Evolutionary conservation across 1,139 yeast genomes (phyloP), one percentile per base, ranked within the genome.

Genomic region (Oligophagozyma castellii): DNA sequence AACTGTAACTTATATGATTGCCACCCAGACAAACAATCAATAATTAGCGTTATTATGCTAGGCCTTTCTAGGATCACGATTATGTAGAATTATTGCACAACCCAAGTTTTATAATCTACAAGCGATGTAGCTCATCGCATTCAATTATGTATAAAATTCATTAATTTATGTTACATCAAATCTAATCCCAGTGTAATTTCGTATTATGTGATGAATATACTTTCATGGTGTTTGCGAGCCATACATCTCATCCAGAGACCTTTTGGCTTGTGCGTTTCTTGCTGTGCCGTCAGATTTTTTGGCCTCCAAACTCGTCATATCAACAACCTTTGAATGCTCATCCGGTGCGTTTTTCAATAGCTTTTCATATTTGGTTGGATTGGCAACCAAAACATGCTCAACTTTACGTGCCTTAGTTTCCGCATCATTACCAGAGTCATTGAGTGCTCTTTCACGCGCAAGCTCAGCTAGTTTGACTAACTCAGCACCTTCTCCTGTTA

Each of bases 311-410:
- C 10, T 7, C 10, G 20, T 18, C 8, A 10, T 18, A 18, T 18
- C 20, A 10, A 18, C 10, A 18, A 10, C 10, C 8, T n/a, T n/a
- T n/a, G n/a, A n/a, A n/a, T n/a, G n/a, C n/a, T n/a, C n/a, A n/a
- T n/a, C n/a, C n/a, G n/a, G n/a, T n/a, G n/a, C n/a, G n/a, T n/a
- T n/a, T n/a, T n/a, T n/a, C n/a, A n/a, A n/a, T n/a, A 50, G 23
- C 19, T 40, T 40, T 29, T 50, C 54, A 29, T 44, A 43, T 32
- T 44, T 46, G 1, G 57, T 53, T 3, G 57, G 57, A 28, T 53
- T 51, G 4, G 57, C 57, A 16, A 48, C 46, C 11, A 51, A 29
- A 2, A 51, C 55, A 30, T 51, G 51, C 16, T 39, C 35, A 3
- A 42, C 27, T 26, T 49, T 48, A 14, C 22, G 38, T 46, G 7